A percentile compares a stretch with the other conserved stretches of the same genome.
phyloP scores from a whole-genome alignment of 306 rosid species.

The Ziziphus jujuba region DNA sequence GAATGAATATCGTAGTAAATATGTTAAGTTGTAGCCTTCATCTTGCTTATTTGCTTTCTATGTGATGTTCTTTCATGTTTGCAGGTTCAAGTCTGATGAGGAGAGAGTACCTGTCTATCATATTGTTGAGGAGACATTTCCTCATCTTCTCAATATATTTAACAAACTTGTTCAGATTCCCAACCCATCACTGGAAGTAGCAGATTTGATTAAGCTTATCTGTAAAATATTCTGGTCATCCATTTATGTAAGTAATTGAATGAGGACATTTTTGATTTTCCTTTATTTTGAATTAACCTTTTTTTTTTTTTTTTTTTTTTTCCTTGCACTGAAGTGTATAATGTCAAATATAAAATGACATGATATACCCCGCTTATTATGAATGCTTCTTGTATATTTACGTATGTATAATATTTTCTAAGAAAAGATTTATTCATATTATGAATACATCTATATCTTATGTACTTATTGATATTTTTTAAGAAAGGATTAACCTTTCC shows the following conservation, averaged over 20 bases:
- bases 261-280: neutral
- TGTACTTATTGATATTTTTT: no score
- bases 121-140: slow-evolving; percentile 93
- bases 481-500: no score
- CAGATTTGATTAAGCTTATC: slow-evolving; percentile 91
- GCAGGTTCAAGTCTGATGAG: slow-evolving; percentile 95
- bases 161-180: slow-evolving; percentile 76
- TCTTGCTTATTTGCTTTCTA: neutral
- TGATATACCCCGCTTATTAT: no score
- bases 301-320: neutral
- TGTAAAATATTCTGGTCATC: slow-evolving; percentile 99
- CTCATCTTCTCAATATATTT: slow-evolving; percentile 81
- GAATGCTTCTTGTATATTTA: no score
- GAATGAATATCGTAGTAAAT: no score
- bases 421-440: no score
- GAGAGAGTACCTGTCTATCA: slow-evolving; percentile 86
- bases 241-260: slow-evolving; percentile 65
- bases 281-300: neutral
- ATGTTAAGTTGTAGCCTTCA: neutral
- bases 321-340: neutral
- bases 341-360: no score
- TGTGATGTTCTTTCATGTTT: slow-evolving; percentile 14
- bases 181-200: slow-evolving; percentile 83
- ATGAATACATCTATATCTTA: no score
- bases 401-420: no score